Base-by-base conservation (phyloP, 306 rosid genomes). In the Ochetophila trinervis region DNA sequence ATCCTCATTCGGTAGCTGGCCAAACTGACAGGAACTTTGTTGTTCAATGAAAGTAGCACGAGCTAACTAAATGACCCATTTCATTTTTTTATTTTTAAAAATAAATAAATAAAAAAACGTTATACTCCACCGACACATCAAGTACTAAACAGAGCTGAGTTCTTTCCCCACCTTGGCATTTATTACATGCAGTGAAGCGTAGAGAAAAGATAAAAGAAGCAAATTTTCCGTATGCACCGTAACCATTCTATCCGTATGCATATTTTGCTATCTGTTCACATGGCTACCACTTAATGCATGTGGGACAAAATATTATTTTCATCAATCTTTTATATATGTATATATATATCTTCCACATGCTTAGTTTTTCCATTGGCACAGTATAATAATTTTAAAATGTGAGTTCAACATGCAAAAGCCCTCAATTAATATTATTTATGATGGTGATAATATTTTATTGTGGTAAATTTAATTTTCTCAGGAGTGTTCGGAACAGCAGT, bases 401-500 rank as follows among this genome's bases (percentile, higher is more conserved):
- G 11, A 37, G 40, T 18, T 9, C 37, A n/a, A 9, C 0, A 18
- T 2, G 3, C 5, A 37, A 12, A 11, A 42, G 5, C n/a, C 2
- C 64, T 52, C 36, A 52, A 55, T 51, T 61, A 6, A 37, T 1
- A 14, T 32, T 5, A 22, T 54, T 10, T 37, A 13, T 19, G 4
- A 5, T 42, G 32, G 22, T 7, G 23, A 12, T 47, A 21, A 14
- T 23, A 1, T 34, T 40, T 21, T n/a, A 11, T 19, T 13, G 3
- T 4, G 15, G 19, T 62, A 53, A 23, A 6, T 44, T 57, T 40
- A 30, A 37, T 49, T 57, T 27, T 52, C 17, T 19, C 88, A 87
- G 97, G 97, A 67, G 68, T 60, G 83, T 87, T 50, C 84, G 84
- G 58, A 93, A 90, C 50, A 63, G 82, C 64, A 88, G 91, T 1